These are phyloP conservation scores for Plectranthus barbatus DNA, from an alignment of 257 asterid species.

Conservation along the genomic window DNA sequence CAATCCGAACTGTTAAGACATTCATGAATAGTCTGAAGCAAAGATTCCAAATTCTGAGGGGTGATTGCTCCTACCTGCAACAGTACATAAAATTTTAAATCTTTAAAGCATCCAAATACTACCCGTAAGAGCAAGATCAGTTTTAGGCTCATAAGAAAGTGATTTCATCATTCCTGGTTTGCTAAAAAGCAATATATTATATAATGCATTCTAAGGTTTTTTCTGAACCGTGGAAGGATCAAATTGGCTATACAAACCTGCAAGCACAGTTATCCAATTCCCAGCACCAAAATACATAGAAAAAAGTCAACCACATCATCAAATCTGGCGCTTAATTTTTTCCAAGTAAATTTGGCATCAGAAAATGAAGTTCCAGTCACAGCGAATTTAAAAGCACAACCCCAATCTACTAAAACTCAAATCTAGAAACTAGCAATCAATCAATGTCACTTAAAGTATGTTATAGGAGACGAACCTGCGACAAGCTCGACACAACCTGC, in stretches of 20 bases:
- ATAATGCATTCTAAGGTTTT: not conserved
- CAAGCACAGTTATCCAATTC: not conserved
- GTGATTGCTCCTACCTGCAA: slow-evolving; percentile 86
- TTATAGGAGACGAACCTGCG: slow-evolving; percentile 54
- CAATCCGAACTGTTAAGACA: slow-evolving; percentile 86
- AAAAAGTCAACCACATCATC: slow-evolving; percentile 3
- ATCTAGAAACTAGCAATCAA: not conserved
- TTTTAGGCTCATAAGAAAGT: not conserved
- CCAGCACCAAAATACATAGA: slow-evolving; percentile 1
- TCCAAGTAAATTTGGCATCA: not conserved
- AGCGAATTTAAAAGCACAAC: not conserved
- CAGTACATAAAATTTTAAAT: not conserved
- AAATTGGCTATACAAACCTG: not conserved
- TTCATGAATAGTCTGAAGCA: slow-evolving; percentile 74
- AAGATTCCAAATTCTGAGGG: slow-evolving; percentile 67
- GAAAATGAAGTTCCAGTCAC: not conserved
- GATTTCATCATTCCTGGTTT: slow-evolving; percentile 1
- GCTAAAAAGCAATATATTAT: slow-evolving; percentile 2
- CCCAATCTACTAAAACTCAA: slow-evolving; percentile 8
- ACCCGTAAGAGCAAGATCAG: not conserved
- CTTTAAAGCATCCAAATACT: not conserved
- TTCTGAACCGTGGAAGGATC: not conserved
- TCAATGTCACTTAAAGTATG: not conserved
- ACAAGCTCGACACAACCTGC: slow-evolving; percentile 80
- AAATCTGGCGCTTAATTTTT: not conserved